Evolutionary conservation across 2,329 filamentous ascomycete species (phyloP), one percentile per base, ranked within the genome.

Genomic region (Beauveria brongniartii): DNA sequence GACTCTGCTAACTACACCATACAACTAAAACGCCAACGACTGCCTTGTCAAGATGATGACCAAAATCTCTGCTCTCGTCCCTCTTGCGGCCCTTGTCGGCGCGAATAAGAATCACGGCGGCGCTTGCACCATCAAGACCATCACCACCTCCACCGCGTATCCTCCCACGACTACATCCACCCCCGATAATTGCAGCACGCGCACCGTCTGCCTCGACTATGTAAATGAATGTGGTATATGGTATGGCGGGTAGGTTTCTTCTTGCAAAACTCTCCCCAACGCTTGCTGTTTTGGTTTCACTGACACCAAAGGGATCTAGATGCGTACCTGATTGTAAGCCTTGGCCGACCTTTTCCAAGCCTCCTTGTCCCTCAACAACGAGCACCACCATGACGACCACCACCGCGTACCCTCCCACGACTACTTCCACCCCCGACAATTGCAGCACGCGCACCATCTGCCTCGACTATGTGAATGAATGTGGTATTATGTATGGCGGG

Each of bases 361-460:
- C 68, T 28, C 55, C 55, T 26, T 69, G 66, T 40, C 63, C 67
- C 16, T 28, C 62, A 6, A 26, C 58, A 10, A 53, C 16, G 16
- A 24, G 16, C 22, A 59, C 22, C 3, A 9, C 66, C 65, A 26
- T 64, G 64, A 22, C 47, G 5, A 26, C 48, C 20, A 48, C 40
- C 28, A 55, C 50, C 30, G 51, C 50, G 14, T 24, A 18, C 5
- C 37, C 44, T 22, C 56, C 47, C n/a, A 55, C 43, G 9, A 55
- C 50, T 26, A 56, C 50, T 5, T 8, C 58, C 3, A 41, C 34
- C 37, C 40, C 52, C 14, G 64, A 65, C 26, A 59, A 67, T 55
- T 72, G 71, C 62, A 65, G 55, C 34, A 65, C 63, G 4, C 67
- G 66, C 4, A 70, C 61, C 14, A 40, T 70, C 24, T 72, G 68